Evolutionary conservation across 768 basidiomycete genomes (phyloP).

Genomic region (Xerocomus spinulosus): DNA sequence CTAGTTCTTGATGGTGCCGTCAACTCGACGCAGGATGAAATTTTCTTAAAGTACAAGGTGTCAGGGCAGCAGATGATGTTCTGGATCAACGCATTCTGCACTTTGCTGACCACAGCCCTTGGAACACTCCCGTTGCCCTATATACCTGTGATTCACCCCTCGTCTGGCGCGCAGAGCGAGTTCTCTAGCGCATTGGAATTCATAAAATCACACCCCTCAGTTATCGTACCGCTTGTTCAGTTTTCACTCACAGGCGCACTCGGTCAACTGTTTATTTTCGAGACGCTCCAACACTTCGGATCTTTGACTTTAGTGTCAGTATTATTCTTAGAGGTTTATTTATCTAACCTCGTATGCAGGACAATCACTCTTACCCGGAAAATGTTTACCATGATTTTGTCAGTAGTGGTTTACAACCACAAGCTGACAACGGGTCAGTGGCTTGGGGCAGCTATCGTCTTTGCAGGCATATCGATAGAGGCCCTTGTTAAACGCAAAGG

Average conservation of each 20-base stretch:
- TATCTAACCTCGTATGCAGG: conserved; percentile 35
- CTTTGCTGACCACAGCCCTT: conserved; percentile 63
- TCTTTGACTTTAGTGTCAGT: conserved; percentile 83
- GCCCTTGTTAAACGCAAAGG: conserved; percentile 89
- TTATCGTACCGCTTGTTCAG: conserved; percentile 68
- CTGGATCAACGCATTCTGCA: conserved; percentile 89
- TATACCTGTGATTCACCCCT: conserved; percentile 79
- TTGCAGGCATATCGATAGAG: conserved; percentile 88
- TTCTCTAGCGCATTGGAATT: conserved; percentile 67
- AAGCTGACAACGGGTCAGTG: conserved; percentile 81
- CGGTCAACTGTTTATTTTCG: conserved; percentile 97
- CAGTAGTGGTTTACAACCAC: conserved; percentile 90
- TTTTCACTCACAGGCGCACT: conserved; percentile 90
- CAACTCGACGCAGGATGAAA: conserved; percentile 96
- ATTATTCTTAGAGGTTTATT: not conserved
- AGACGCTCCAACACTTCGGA: conserved; percentile 89
- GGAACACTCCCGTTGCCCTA: conserved; percentile 71
- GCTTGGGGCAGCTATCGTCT: conserved; percentile 88
- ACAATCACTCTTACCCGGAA: conserved; percentile 96
- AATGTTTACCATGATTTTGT: conserved; percentile 96
- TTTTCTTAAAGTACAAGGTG: conserved; percentile 73
- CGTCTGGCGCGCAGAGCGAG: conserved; percentile 55
- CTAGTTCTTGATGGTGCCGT: conserved; percentile 88
- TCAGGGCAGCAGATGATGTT: conserved; percentile 99
- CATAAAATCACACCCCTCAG: conserved; percentile 70